Conservation (phyloP, 2,329 filamentous ascomycete species). For the Fusarium veterinarium region DNA sequence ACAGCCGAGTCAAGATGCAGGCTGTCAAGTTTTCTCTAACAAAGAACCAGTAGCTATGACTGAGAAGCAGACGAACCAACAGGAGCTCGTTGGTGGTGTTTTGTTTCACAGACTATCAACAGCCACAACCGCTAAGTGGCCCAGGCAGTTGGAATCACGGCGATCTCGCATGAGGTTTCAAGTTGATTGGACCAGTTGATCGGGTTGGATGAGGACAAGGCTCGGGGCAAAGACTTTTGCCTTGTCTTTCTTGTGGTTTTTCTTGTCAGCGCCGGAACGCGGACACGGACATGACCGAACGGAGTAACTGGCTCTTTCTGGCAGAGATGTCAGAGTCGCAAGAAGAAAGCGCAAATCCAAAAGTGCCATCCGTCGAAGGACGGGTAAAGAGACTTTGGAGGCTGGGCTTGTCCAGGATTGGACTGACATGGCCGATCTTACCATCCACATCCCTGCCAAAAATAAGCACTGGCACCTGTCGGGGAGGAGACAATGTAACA, state of each 20-base stretch:
- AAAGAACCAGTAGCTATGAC: constrained; percentile 11
- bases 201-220: background rate
- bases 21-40: background rate
- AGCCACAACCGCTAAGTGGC: constrained; percentile 14
- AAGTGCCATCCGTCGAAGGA: constrained; percentile 27
- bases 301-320: constrained; percentile 8
- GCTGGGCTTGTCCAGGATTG: constrained; percentile 21
- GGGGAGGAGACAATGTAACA: constrained; percentile 27
- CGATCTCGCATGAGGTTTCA: constrained; percentile 21
- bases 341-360: constrained; percentile 14
- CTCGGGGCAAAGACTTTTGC: background rate
- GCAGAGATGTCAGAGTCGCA: constrained; percentile 22
- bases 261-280: background rate
- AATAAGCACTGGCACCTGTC: constrained; percentile 35
- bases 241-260: background rate
- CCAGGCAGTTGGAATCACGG: background rate
- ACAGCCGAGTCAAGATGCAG: background rate
- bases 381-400: constrained; percentile 15
- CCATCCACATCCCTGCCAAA: constrained; percentile 34
- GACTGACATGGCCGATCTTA: constrained; percentile 34
- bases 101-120: constrained; percentile 9
- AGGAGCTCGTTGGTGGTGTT: constrained; percentile 13
- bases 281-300: constrained; percentile 24
- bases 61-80: constrained; percentile 21
- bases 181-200: constrained; percentile 3